Conservation (phyloP, 2,329 filamentous ascomycete genomes). For the Xylariaceae sp. region DNA sequence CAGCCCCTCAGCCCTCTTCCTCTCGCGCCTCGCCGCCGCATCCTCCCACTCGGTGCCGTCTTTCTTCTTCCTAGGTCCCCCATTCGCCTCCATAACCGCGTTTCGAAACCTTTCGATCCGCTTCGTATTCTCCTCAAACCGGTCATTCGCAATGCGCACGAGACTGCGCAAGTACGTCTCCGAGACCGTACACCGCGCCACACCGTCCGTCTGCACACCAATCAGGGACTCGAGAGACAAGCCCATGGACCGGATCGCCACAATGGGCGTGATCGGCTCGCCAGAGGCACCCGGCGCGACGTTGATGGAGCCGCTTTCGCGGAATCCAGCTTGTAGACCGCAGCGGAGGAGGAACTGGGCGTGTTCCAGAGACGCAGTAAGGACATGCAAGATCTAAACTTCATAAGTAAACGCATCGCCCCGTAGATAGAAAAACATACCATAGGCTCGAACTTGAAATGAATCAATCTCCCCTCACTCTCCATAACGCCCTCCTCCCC, state of each 20-base stretch:
- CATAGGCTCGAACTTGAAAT: slow-evolving; percentile 95
- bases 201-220: slow-evolving; percentile 48
- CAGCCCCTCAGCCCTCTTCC: slow-evolving; percentile 56
- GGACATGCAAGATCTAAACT: slow-evolving; percentile 76
- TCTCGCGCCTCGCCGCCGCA: slow-evolving; percentile 44
- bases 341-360: slow-evolving; percentile 72
- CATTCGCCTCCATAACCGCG: slow-evolving; percentile 40
- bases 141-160: slow-evolving; percentile 65
- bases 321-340: slow-evolving; percentile 76
- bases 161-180: slow-evolving; percentile 63
- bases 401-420: neutral
- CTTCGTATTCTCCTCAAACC: slow-evolving; percentile 64
- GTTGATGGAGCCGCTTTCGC: slow-evolving; percentile 81
- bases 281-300: slow-evolving; percentile 37
- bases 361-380: slow-evolving; percentile 68
- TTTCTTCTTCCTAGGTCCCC: slow-evolving; percentile 25
- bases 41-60: slow-evolving; percentile 51
- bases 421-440: slow-evolving; percentile 45
- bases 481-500: slow-evolving; percentile 20
- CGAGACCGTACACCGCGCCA: slow-evolving; percentile 49
- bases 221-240: slow-evolving; percentile 77
- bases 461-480: slow-evolving; percentile 50
- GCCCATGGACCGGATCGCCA: slow-evolving; percentile 80
- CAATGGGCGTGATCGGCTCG: slow-evolving; percentile 56
- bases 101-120: slow-evolving; percentile 60